phyloP scores from a whole-genome alignment of 129 eudicot species.

The Chrysanthemum makinoi region DNA sequence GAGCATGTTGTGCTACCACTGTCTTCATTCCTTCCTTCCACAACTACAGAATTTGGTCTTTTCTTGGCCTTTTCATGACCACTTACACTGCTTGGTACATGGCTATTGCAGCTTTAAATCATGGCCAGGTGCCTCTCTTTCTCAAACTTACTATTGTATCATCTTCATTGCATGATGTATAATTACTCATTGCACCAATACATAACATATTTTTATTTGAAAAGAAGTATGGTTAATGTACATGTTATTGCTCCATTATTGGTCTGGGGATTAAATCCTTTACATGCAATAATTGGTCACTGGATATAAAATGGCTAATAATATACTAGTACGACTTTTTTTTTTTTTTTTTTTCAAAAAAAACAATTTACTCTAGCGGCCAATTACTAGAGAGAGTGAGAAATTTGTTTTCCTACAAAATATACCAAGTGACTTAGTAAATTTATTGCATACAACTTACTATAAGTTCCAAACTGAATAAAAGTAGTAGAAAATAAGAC shows the following conservation, averaged over 20 bases:
- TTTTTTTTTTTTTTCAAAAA: background rate
- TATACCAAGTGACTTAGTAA: too few species aligned
- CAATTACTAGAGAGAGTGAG: too few species aligned
- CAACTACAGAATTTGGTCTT: slow-evolving; percentile 95
- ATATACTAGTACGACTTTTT: too few species aligned
- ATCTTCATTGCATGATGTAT: slow-evolving; percentile 8
- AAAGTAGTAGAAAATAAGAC: background rate
- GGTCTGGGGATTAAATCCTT: background rate
- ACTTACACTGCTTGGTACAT: slow-evolving; percentile 98
- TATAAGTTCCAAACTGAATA: too few species aligned
- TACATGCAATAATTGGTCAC: too few species aligned
- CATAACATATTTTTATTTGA: background rate
- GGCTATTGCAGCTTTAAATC: slow-evolving; percentile 65
- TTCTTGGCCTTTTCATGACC: slow-evolving; percentile 96
- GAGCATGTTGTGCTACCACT: slow-evolving; percentile 98
- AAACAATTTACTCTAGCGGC: too few species aligned
- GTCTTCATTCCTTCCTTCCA: slow-evolving; percentile 97
- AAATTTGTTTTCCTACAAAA: too few species aligned
- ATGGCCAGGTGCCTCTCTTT: slow-evolving; percentile 76
- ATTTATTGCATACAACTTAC: too few species aligned
- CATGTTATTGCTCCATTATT: background rate
- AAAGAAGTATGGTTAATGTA: background rate
- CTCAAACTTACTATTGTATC: background rate
- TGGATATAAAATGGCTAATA: too few species aligned
- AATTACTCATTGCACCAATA: background rate